Base-by-base conservation (phyloP, 2,329 filamentous ascomycete species). In the Penicillium paneum region DNA sequence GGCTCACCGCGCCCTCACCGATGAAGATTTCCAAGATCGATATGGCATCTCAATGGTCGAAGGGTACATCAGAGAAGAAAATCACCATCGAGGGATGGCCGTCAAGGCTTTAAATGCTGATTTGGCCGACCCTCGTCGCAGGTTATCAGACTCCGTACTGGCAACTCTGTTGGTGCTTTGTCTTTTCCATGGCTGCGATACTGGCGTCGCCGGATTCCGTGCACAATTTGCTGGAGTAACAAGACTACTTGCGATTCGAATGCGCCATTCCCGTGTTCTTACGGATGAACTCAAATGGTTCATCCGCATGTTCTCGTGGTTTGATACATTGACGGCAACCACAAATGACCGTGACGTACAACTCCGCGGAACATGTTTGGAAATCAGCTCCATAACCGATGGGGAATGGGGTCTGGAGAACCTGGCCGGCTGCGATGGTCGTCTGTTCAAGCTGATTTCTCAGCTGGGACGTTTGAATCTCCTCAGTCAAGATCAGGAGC, bases 211-310 rank as follows among this genome's bases (percentile, higher is more conserved):
- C 19, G 93, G 93, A 66, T 97, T 97, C 74, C 90, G 91, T 63
- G 94, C 90, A 0, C 93, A 97, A 69, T 91, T 97, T 66, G 91
- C 91, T 0, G 92, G 93, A 0, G 91, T 97, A 36, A 92, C 91
- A 74, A 95, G 95, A 77, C 85, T 97, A 31, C 81, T 97, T 11
- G 83, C 86, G 4, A 83, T 96, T 76, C 83, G 91, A 55, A 83
- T 88, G 60, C 78, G 83, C 69, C 74, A 81, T 69, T 66, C 85
- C 66, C 72, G 83, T 42, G 79, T 79, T 12, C 77, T 85, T 47
- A 89, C 91, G 57, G 88, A 90, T 55, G 84, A 86, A 29, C 66
- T 75, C 19, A 76, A 74, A 12, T 97, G 92, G 92, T 93, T 96
- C 78, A 90, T 95, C 66, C 86, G 90, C 39, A 85, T 96, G 63